Evolutionary conservation across 345 rosid species (phyloP), one percentile per base, ranked within the genome.

Genomic region (Microthlaspi erraticum): DNA sequence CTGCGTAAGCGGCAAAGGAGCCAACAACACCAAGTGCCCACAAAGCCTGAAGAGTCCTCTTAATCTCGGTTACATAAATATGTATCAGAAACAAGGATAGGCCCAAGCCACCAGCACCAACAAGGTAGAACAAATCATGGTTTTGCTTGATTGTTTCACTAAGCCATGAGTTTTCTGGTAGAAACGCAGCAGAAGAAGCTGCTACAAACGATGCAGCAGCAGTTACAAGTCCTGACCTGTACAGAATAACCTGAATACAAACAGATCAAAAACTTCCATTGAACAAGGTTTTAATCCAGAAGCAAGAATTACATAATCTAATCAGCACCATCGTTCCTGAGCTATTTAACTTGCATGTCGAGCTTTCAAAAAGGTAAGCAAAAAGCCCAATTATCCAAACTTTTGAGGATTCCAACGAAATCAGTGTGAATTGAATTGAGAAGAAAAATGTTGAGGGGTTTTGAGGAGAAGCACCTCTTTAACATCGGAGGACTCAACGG

Each of bases 61-160:
- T 93, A 74, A 93, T 88, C 88, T 86, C 90, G 12, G 96, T 87
- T 4, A 93, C 87, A 68, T 93, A 93, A 23, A 93, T 93, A 80
- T 93, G 98, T 60, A 93, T 93, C 36, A 93, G 68, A 75, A 87
- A 31, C 41, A 93, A 64, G 0, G 98, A 93, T 5, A 93, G 43
- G 0, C 98, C 97, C 62, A 93, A 65, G 14, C 97, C 97, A 78
- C 79, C 86, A 48, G 94, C 94, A 71, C 97, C 96, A 45, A 83
- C 69, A 41, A 75, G 7, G 74, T 84, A 93, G 41, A 93, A 62
- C 70, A 85, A 33, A 77, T 93, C 88, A 66, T 83, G 83, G 70
- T 89, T 93, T 66, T 85, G 86, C 68, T 81, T 68, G 29, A 93
- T 68, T 34, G 68, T 70, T 60, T 84, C 87, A 32, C 82, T 68